Percentiles rank a stretch among this genome's conserved stretches.
phyloP scores from a whole-genome alignment of 2,329 filamentous ascomycete genomes.

The Fonsecaea multimorphosa region DNA sequence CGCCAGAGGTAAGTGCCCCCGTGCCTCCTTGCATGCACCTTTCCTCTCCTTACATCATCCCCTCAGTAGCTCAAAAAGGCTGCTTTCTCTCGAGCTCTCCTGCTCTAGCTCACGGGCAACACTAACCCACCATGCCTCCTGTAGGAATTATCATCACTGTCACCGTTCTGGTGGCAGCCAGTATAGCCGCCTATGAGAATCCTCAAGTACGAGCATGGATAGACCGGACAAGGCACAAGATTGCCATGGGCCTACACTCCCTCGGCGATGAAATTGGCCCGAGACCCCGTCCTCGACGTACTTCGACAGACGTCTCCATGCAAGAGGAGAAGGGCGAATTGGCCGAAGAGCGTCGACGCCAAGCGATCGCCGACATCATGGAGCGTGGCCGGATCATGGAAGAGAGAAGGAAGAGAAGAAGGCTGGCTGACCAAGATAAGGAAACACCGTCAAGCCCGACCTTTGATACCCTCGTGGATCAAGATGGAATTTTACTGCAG shows the following conservation, averaged over 20 bases:
- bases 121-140: conserved; percentile 37
- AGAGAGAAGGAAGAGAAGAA: conserved; percentile 44
- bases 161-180: conserved; percentile 66
- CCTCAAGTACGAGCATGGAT: conserved; percentile 69
- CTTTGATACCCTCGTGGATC: conserved; percentile 53
- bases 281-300: conserved; percentile 42
- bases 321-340: conserved; percentile 52
- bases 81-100: neutral
- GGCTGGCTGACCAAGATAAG: conserved; percentile 28
- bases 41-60: conserved; percentile 36
- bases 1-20: conserved; percentile 52
- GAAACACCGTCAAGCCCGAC: conserved; percentile 37
- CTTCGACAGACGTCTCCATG: conserved; percentile 54
- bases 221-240: conserved; percentile 65
- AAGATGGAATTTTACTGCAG: conserved; percentile 22
- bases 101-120: conserved; percentile 3
- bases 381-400: conserved; percentile 51
- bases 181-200: conserved; percentile 68
- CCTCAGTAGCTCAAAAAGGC: neutral
- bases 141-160: conserved; percentile 68
- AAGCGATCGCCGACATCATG: conserved; percentile 54
- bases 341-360: conserved; percentile 53
- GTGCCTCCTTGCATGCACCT: conserved; percentile 15
- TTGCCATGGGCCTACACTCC: conserved; percentile 64
- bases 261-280: conserved; percentile 67